These are phyloP conservation scores for Chalciporus piperatus DNA, from an alignment of 768 basidiomycete species.

Conservation along the genomic window DNA sequence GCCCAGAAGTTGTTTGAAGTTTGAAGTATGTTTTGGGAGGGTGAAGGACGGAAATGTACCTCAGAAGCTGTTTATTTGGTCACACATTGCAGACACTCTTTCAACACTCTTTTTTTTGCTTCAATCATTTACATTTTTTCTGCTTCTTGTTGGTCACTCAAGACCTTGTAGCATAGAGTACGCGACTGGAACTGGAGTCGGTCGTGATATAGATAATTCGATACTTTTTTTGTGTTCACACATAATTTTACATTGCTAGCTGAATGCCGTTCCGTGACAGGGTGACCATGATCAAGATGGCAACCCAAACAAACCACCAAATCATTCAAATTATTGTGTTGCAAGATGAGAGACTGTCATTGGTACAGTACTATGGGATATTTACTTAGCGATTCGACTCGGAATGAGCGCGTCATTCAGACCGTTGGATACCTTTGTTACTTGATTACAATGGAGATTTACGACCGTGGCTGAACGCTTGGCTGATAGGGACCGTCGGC, in stretches of 20 bases:
- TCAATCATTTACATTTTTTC: neutral
- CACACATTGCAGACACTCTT: constrained; percentile 3
- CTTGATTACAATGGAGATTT: no score
- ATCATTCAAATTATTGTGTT: no score
- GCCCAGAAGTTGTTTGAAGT: constrained; percentile 19
- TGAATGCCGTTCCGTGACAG: no score
- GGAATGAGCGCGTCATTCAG: no score
- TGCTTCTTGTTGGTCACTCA: constrained; percentile 3
- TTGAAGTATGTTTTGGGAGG: neutral
- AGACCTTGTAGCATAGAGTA: constrained; percentile 18
- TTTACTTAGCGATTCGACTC: no score
- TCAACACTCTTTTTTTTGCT: neutral
- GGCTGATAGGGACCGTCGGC: no score
- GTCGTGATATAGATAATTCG: constrained; percentile 11
- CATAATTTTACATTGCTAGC: neutral
- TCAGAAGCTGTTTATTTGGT: neutral
- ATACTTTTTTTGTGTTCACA: neutral
- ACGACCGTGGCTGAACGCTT: no score
- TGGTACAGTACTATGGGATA: no score
- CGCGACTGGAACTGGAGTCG: constrained; percentile 17
- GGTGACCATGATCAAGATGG: no score
- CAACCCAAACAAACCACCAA: no score
- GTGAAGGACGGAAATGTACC: constrained; percentile 3
- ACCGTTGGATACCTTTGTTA: no score
- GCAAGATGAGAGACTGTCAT: no score